Conservation (phyloP, 768 basidiomycete species). For the Russula vinacea region DNA sequence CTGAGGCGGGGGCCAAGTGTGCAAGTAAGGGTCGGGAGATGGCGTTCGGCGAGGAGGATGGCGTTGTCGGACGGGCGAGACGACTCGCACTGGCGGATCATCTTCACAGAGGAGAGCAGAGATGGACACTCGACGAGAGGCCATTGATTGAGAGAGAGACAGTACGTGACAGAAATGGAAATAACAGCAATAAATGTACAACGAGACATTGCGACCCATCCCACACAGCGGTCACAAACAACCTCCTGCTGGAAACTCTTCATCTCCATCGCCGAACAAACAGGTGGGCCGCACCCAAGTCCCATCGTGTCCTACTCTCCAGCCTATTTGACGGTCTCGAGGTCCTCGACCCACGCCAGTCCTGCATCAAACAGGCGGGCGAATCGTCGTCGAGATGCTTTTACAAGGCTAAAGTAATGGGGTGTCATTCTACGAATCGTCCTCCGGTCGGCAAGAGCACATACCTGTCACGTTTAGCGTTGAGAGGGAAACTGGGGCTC, state of each 20-base stretch:
- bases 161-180: constrained; percentile 25
- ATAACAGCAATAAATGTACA: constrained; percentile 52
- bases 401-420: constrained; percentile 53
- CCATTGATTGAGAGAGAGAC: constrained; percentile 41
- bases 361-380: constrained; percentile 57
- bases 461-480: constrained; percentile 63
- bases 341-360: constrained; percentile 77
- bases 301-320: constrained; percentile 71
- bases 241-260: constrained; percentile 42
- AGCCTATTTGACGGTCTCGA: constrained; percentile 84
- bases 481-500: constrained; percentile 30
- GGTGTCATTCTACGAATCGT: constrained; percentile 22
- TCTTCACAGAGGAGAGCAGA: constrained; percentile 68
- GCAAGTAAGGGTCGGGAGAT: constrained; percentile 26
- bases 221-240: constrained; percentile 69
- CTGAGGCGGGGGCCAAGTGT: constrained; percentile 12
- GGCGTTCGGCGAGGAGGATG: constrained; percentile 30
- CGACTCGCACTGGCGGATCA: constrained; percentile 18
- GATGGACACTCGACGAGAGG: constrained; percentile 68
- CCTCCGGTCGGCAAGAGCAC: constrained; percentile 31
- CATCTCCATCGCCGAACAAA: constrained; percentile 37
- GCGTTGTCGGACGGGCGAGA: constrained; percentile 31
- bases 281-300: constrained; percentile 82
- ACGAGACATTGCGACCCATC: constrained; percentile 85
- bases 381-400: constrained; percentile 89